A percentile compares a stretch with the other conserved stretches of the same genome.
These are phyloP conservation scores for Bauhinia variegata DNA, from an alignment of 306 rosid species.

Conservation along the genomic window DNA sequence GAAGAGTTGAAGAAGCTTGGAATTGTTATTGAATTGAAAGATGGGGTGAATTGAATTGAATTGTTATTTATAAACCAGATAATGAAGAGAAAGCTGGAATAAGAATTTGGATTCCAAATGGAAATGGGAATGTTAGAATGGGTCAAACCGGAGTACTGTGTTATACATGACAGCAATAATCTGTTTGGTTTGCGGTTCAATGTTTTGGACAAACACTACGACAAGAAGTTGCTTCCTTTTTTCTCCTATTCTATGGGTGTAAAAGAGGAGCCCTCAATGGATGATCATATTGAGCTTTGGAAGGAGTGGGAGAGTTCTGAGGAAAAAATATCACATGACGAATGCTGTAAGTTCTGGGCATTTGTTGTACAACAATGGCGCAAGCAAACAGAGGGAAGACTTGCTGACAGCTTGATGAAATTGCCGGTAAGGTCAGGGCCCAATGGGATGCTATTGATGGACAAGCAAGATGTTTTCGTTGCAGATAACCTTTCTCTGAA, in stretches of 20 bases:
- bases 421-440: constrained; percentile 46
- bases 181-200: constrained; percentile 56
- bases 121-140: constrained; percentile 46
- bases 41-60: too few species aligned
- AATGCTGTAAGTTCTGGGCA: constrained; percentile 69
- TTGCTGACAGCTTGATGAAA: constrained; percentile 48
- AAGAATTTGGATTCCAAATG: constrained; percentile 64
- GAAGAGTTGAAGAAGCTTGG: constrained; percentile 50
- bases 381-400: constrained; percentile 31
- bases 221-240: constrained; percentile 41
- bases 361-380: constrained; percentile 48
- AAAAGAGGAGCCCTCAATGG: constrained; percentile 46
- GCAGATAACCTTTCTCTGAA: constrained; percentile 70
- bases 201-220: constrained; percentile 49
- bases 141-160: constrained; percentile 54
- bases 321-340: constrained; percentile 39
- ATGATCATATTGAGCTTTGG: constrained; percentile 68
- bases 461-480: constrained; percentile 58
- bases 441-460: constrained; percentile 24
- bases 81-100: constrained; percentile 35
- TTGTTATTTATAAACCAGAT: too few species aligned
- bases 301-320: constrained; percentile 59
- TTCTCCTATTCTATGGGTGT: constrained; percentile 48
- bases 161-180: constrained; percentile 52
- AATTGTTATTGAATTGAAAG: constrained; percentile 39